A percentile compares a stretch with the other conserved stretches of the same genome.
Evolutionary conservation across 2,329 filamentous ascomycete species (phyloP).

Genomic region (Fusarium heterosporum): DNA sequence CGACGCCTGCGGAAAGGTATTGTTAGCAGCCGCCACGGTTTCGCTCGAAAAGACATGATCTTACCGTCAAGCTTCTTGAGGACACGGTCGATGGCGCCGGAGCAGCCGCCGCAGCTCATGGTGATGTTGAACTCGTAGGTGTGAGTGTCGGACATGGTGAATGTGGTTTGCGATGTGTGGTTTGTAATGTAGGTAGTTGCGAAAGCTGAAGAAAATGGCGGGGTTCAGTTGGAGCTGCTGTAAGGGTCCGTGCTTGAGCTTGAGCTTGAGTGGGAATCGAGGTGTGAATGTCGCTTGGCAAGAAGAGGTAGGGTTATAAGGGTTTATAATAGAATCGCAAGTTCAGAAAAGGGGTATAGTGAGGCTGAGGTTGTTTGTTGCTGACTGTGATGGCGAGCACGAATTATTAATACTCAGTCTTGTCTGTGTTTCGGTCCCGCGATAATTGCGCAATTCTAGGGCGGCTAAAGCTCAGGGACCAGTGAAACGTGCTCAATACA

Average conservation of each 20-base stretch:
- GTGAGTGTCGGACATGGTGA: conserved; percentile 78
- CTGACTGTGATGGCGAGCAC: conserved; percentile 32
- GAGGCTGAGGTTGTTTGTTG: conserved; percentile 10
- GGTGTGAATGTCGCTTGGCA: neutral
- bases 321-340: conserved; percentile 6
- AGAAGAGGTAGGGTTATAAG: neutral
- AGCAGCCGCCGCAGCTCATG: conserved; percentile 98
- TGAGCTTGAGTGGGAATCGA: conserved; percentile 18
- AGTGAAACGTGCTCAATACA: conserved; percentile 46
- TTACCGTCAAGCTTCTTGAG: conserved; percentile 91
- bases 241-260: conserved; percentile 9
- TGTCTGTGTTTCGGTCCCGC: conserved; percentile 19
- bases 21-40: conserved; percentile 20
- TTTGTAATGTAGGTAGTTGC: neutral
- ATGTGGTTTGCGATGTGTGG: conserved; percentile 2
- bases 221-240: conserved; percentile 29
- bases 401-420: conserved; percentile 43
- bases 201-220: conserved; percentile 30
- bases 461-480: conserved; percentile 19
- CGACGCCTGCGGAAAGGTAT: conserved; percentile 71
- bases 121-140: conserved; percentile 94
- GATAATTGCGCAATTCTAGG: conserved; percentile 47
- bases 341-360: neutral
- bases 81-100: conserved; percentile 90
- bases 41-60: conserved; percentile 44